These are phyloP conservation scores for Phytophthora constricta DNA, from an alignment of 352 stramenopile species.

Conservation along the genomic window DNA sequence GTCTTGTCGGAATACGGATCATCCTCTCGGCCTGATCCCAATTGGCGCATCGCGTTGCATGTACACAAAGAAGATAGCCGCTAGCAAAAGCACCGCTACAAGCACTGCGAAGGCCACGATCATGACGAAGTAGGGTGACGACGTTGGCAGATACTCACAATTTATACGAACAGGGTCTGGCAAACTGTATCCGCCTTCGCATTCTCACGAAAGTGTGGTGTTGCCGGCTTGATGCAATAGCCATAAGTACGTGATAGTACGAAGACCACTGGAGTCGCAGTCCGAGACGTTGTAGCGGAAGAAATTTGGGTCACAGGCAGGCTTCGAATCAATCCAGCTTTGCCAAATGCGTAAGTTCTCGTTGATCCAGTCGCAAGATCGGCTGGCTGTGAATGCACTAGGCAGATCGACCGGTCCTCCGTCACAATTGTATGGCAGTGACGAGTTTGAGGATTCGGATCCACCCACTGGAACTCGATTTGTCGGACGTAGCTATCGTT, in stretches of 20 bases:
- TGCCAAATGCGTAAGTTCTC: slow-evolving; percentile 33
- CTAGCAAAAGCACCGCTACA: slow-evolving; percentile 18
- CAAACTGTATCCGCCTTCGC: slow-evolving; percentile 32
- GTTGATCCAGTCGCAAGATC: slow-evolving; percentile 44
- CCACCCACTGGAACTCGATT: slow-evolving; percentile 45
- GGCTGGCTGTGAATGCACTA: slow-evolving; percentile 40
- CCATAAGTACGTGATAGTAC: slow-evolving; percentile 49
- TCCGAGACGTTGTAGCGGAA: slow-evolving; percentile 47
- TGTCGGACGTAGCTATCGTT: slow-evolving; percentile 17
- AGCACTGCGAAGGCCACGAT: slow-evolving; percentile 13
- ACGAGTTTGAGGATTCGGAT: slow-evolving; percentile 39
- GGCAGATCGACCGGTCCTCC: slow-evolving; percentile 42
- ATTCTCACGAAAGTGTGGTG: slow-evolving; percentile 39
- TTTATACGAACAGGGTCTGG: slow-evolving; percentile 15
- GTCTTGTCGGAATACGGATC: too few relatives aligned
- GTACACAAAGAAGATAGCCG: slow-evolving; percentile 21
- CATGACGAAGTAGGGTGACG: slow-evolving; percentile 18
- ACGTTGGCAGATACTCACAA: slow-evolving; percentile 34
- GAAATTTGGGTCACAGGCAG: slow-evolving; percentile 45
- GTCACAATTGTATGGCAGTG: slow-evolving; percentile 48
- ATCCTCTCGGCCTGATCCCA: too few relatives aligned
- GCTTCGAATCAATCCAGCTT: slow-evolving; percentile 39
- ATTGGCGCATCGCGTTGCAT: slow-evolving; percentile 24
- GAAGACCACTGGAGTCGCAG: slow-evolving; percentile 36
- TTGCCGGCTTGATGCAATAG: slow-evolving; percentile 34